Conservation (phyloP, 225 moss, liverwort and hornwort genomes). For the Rhytidiadelphus loreus region DNA sequence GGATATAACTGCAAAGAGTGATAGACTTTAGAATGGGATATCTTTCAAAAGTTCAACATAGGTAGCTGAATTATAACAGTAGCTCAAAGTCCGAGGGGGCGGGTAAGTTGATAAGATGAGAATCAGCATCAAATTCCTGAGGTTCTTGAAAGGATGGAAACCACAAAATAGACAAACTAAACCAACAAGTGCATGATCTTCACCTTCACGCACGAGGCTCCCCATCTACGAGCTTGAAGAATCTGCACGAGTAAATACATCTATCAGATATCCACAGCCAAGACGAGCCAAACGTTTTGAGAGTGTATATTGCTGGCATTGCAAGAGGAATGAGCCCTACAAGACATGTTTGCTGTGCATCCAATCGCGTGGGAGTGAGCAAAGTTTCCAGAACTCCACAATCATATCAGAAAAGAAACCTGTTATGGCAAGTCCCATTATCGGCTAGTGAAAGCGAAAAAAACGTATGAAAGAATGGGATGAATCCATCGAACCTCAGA, state of each 20-base stretch:
- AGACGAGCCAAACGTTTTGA: not conserved
- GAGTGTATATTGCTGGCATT: not conserved
- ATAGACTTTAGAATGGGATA: not conserved
- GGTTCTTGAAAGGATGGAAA: not conserved
- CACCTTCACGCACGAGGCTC: conserved; percentile 76
- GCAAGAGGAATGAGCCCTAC: not conserved
- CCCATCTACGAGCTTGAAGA: conserved; percentile 55
- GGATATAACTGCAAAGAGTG: conserved; percentile 59
- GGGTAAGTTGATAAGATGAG: not conserved
- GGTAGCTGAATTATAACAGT: not conserved
- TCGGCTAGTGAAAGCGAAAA: not conserved
- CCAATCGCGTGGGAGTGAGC: not conserved
- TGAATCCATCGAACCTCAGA: conserved; percentile 42
- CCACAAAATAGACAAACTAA: not conserved
- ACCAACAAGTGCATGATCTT: not conserved
- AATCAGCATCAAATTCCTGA: not conserved
- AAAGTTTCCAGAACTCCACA: not conserved
- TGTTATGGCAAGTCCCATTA: not conserved
- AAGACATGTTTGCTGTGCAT: not conserved
- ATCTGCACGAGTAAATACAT: conserved; percentile 26
- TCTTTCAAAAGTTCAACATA: not conserved
- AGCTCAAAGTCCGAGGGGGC: not conserved
- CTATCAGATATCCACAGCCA: not conserved
- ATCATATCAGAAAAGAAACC: not conserved
- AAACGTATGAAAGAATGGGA: not conserved